These are phyloP conservation scores for Amesomyces nigricolor DNA, from an alignment of 2,329 filamentous ascomycete species.

Conservation along the genomic window DNA sequence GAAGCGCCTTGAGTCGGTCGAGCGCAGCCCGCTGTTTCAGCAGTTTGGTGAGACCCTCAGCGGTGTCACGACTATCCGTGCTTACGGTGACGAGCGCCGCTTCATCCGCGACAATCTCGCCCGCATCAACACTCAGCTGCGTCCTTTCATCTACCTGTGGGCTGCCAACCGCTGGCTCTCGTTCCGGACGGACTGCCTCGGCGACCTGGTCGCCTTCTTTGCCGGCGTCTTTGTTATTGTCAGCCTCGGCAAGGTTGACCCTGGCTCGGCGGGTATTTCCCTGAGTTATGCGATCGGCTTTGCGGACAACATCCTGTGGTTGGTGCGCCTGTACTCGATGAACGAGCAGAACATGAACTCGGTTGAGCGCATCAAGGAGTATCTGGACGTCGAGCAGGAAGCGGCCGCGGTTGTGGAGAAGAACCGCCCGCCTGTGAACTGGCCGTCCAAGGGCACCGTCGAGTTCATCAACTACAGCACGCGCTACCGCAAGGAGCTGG, in stretches of 20 bases:
- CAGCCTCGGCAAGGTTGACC: constrained; percentile 76
- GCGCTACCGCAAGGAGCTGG: constrained; percentile 79
- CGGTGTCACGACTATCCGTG: constrained; percentile 93
- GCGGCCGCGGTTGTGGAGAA: constrained; percentile 72
- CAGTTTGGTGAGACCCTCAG: constrained; percentile 95
- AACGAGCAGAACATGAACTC: constrained; percentile 99
- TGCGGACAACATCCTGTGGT: constrained; percentile 94
- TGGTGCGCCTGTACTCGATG: constrained; percentile 85
- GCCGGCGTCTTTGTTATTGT: constrained; percentile 85
- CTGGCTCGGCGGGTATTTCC: constrained; percentile 87
- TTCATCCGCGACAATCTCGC: constrained; percentile 88
- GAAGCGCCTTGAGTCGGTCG: constrained; percentile 89
- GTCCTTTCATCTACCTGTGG: constrained; percentile 96
- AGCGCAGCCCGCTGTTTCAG: constrained; percentile 92
- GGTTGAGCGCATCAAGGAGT: constrained; percentile 95
- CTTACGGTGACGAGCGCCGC: constrained; percentile 87
- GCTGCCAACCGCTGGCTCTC: constrained; percentile 95
- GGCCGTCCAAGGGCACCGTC: constrained; percentile 80
- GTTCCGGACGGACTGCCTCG: constrained; percentile 83
- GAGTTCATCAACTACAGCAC: constrained; percentile 88
- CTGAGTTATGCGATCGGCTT: constrained; percentile 95
- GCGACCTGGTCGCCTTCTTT: constrained; percentile 88
- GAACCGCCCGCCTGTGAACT: constrained; percentile 69
- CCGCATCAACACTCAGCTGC: constrained; percentile 83
- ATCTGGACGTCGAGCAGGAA: constrained; percentile 93